These are phyloP conservation scores for Ganoderma boninense DNA, from an alignment of 1,284 basidiomycete species.

Conservation along the genomic window DNA sequence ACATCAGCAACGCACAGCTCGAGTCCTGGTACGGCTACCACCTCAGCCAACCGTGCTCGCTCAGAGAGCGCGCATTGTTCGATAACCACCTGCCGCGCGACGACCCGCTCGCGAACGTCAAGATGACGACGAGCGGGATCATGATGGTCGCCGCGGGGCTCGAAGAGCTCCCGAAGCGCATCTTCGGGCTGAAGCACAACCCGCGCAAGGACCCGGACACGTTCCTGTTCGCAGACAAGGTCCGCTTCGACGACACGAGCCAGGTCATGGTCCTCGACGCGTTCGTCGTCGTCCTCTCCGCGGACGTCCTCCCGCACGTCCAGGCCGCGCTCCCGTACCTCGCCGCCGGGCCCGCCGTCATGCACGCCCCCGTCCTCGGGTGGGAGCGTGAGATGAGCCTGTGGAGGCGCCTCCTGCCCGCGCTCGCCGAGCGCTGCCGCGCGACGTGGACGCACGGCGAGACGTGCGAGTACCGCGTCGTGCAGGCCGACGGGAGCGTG, in stretches of 20 bases:
- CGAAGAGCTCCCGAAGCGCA: constrained; percentile 16
- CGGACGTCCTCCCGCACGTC: constrained; percentile 28
- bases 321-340: constrained; percentile 21
- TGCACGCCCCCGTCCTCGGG: too few relatives aligned
- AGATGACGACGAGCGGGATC: constrained; percentile 43
- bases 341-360: not conserved
- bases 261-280: constrained; percentile 57
- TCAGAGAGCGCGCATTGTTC: constrained; percentile 33
- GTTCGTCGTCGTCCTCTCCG: constrained; percentile 50
- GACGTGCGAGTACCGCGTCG: constrained; percentile 52
- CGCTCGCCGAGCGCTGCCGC: constrained; percentile 59
- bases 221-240: constrained; percentile 48
- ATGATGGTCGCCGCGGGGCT: constrained; percentile 35
- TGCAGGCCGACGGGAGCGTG: not conserved
- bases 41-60: constrained; percentile 42
- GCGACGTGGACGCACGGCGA: constrained; percentile 54
- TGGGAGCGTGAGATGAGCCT: constrained; percentile 41
- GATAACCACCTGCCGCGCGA: constrained; percentile 23
- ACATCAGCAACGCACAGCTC: constrained; percentile 7
- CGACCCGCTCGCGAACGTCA: constrained; percentile 42
- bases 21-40: constrained; percentile 44
- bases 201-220: constrained; percentile 40
- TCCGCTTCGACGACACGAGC: constrained; percentile 53
- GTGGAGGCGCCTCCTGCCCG: constrained; percentile 58
- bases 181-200: constrained; percentile 45